Evolutionary conservation across 495 filamentous ascomycete species (phyloP), one percentile per base, ranked within the genome.

Genomic region (Penicillium angulare): DNA sequence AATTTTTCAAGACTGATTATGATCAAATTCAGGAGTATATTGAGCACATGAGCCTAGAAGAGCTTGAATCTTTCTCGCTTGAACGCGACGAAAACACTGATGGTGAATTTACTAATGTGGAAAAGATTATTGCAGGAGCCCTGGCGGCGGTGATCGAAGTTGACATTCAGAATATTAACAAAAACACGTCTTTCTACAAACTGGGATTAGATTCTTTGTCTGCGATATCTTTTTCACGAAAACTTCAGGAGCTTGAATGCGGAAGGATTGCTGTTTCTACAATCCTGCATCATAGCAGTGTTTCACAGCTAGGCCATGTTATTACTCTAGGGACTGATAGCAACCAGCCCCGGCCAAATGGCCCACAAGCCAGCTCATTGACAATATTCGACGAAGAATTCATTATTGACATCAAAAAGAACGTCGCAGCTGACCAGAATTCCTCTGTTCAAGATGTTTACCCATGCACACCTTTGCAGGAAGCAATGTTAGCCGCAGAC

Each of bases 151-250:
- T 86, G 31, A 67, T 80, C 15, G 60, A 70, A 10, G 62, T 78
- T 0, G 60, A 81, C 2, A 38, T 68, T 2, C 39, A 55, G 3
- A 64, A 66, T 1, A 68, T 92, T 41, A 38, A 52, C 8, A 68
- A 71, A 18, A 65, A 75, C 23, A 80, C 67, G 0, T 83, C 77
- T 1, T 82, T 85, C 36, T 79, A 88, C 42, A 78, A 71, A 18
- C 69, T 92, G 5, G 89, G 89, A 0, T 64, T 95, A 17, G 89
- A 95, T 63, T 92, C 89, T 0, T 82, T 95, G n/a, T 86, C 84
- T 22, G 88, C 86, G 0, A 92, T 95, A 40, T 66, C 77, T 10
- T 63, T 91, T 31, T 79, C 85, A 0, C 82, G 71, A 17, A 59
- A 62, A 31, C 63, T 89, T 1, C 65, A 72, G 38, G 51, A 69